Percentiles rank a stretch among this genome's conserved stretches.
These are phyloP conservation scores for Letharia columbiana DNA, from an alignment of 495 filamentous ascomycete species.

Conservation along the genomic window DNA sequence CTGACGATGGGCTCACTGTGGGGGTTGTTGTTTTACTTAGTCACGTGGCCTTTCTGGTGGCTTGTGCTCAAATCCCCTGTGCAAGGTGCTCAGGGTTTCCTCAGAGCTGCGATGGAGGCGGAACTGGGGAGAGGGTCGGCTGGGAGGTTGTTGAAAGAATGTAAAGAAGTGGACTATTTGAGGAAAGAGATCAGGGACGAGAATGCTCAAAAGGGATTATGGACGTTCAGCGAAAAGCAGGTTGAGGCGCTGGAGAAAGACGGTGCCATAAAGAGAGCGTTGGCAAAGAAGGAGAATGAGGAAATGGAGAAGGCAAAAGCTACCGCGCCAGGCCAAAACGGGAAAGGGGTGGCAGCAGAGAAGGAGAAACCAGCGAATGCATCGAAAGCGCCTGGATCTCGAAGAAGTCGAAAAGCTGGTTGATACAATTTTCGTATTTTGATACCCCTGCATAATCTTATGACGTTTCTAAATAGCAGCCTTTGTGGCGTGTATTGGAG, in stretches of 20 bases:
- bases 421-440: not conserved
- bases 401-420: slow-evolving; percentile 37
- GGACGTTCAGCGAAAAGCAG: slow-evolving; percentile 79
- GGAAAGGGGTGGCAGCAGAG: slow-evolving; percentile 23
- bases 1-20: slow-evolving; percentile 73
- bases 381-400: slow-evolving; percentile 35
- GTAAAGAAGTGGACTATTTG: slow-evolving; percentile 60
- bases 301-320: slow-evolving; percentile 36
- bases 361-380: slow-evolving; percentile 12
- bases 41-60: slow-evolving; percentile 76
- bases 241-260: slow-evolving; percentile 78
- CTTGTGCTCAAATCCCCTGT: slow-evolving; percentile 73
- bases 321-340: slow-evolving; percentile 28
- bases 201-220: slow-evolving; percentile 67
- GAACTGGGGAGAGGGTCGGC: slow-evolving; percentile 51
- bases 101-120: slow-evolving; percentile 78
- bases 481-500: not conserved
- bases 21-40: slow-evolving; percentile 70
- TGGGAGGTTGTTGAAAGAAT: slow-evolving; percentile 77
- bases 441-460: not conserved
- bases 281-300: slow-evolving; percentile 60
- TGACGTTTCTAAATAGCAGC: not conserved
- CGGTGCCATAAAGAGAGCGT: slow-evolving; percentile 55
- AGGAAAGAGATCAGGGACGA: slow-evolving; percentile 72
- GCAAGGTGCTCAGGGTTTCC: slow-evolving; percentile 77